Evolutionary conservation across 2,329 filamentous ascomycete genomes (phyloP).

Genomic region (Monilinia polystroma): DNA sequence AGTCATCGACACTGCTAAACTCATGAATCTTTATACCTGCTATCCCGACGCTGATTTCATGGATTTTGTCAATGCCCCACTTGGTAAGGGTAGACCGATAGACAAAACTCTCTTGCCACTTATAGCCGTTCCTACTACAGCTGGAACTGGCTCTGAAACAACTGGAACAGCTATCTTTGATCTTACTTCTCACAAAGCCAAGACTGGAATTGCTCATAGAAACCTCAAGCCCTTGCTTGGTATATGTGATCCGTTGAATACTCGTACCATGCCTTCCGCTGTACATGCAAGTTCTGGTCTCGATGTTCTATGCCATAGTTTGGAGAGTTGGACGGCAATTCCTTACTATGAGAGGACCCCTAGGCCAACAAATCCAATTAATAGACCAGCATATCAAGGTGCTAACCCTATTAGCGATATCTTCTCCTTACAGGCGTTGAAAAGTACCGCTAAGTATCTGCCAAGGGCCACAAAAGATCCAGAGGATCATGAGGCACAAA

Average conservation of each 20-base stretch:
- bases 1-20: slow-evolving; percentile 96
- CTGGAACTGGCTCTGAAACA: slow-evolving; percentile 87
- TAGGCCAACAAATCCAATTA: slow-evolving; percentile 82
- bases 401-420: slow-evolving; percentile 98
- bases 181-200: slow-evolving; percentile 81
- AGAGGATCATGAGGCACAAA: slow-evolving; percentile 89
- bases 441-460: slow-evolving; percentile 85
- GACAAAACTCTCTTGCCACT: slow-evolving; percentile 69
- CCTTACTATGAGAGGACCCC: slow-evolving; percentile 86
- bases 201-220: slow-evolving; percentile 93
- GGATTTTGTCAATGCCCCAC: slow-evolving; percentile 94
- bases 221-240: slow-evolving; percentile 94
- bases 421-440: slow-evolving; percentile 84
- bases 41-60: slow-evolving; percentile 93
- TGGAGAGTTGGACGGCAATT: slow-evolving; percentile 97
- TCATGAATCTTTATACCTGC: slow-evolving; percentile 94
- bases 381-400: slow-evolving; percentile 91
- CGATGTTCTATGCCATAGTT: slow-evolving; percentile 90
- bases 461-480: slow-evolving; percentile 84
- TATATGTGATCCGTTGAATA: slow-evolving; percentile 84
- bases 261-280: slow-evolving; percentile 89
- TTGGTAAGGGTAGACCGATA: slow-evolving; percentile 80
- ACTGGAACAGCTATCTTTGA: slow-evolving; percentile 99
- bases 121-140: slow-evolving; percentile 81
- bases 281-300: slow-evolving; percentile 90